phyloP scores from a whole-genome alignment of 441 rosid genomes.

The Populus tomentosa region DNA sequence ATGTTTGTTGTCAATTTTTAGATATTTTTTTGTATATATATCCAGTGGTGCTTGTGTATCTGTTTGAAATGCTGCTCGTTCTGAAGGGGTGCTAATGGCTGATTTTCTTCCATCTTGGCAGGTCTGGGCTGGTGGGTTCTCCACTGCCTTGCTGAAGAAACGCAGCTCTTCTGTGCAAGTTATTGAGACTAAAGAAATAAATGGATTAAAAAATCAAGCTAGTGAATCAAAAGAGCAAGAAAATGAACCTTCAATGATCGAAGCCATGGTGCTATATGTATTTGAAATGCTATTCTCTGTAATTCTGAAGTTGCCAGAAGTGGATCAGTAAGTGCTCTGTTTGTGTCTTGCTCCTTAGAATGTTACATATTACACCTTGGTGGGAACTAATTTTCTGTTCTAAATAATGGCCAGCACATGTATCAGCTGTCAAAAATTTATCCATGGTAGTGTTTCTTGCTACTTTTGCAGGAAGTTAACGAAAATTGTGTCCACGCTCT shows the following conservation, averaged over 20 bases:
- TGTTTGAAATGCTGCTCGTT: not conserved
- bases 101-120: conserved; percentile 23
- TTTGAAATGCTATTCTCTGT: conserved; percentile 57
- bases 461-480: conserved; percentile 54
- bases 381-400: not conserved
- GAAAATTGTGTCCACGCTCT: conserved; percentile 32
- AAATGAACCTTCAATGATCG: conserved; percentile 35
- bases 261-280: conserved; percentile 39
- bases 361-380: not conserved
- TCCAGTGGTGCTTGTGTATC: not conserved
- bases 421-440: not conserved
- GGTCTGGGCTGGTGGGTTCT: conserved; percentile 95
- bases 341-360: not conserved
- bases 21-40: not conserved
- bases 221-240: conserved; percentile 16
- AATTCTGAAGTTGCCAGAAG: conserved; percentile 50
- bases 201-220: conserved; percentile 22
- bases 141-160: conserved; percentile 72
- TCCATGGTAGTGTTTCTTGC: not conserved
- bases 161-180: conserved; percentile 38
- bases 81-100: not conserved
- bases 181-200: conserved; percentile 18
- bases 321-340: conserved; percentile 46
- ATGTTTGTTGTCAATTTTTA: not conserved
- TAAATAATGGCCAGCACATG: not conserved